Evolutionary conservation across 1,284 basidiomycete genomes (phyloP).

Genomic region (Irpex rosettiformis): DNA sequence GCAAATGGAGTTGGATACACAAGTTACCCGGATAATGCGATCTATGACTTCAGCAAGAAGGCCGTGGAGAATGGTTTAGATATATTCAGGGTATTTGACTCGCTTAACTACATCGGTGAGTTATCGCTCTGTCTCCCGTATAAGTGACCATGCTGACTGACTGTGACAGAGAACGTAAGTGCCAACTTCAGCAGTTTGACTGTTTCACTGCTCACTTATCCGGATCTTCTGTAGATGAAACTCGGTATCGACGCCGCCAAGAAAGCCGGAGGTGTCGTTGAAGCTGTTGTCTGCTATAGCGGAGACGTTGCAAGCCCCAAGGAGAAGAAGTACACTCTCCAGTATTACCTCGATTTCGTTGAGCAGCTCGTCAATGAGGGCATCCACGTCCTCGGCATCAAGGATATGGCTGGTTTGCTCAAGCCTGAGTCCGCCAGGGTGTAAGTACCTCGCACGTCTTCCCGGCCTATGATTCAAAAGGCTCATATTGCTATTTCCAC

Average conservation of each 20-base stretch:
- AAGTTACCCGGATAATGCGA: constrained; percentile 98
- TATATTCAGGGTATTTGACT: constrained; percentile 99
- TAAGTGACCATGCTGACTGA: not conserved
- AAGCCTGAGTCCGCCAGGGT: constrained; percentile 93
- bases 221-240: constrained; percentile 53
- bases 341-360: constrained; percentile 98
- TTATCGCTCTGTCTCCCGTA: constrained; percentile 11
- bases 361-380: constrained; percentile 93
- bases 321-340: constrained; percentile 96
- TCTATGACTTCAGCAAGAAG: constrained; percentile 98
- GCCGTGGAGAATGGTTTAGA: constrained; percentile 99
- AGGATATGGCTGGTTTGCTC: constrained; percentile 99
- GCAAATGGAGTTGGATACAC: constrained; percentile 99
- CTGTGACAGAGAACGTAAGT: constrained; percentile 55
- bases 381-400: constrained; percentile 97
- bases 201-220: not conserved
- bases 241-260: constrained; percentile 99
- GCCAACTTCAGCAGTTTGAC: not conserved
- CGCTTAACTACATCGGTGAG: constrained; percentile 94
- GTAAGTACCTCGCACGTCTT: constrained; percentile 39
- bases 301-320: constrained; percentile 96
- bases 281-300: constrained; percentile 98
- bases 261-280: constrained; percentile 98
- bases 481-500: constrained; percentile 11
- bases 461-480: constrained; percentile 7